A percentile compares a stretch with the other conserved stretches of the same genome.
Conservation (phyloP, 2,329 filamentous ascomycete genomes). For the Botrytis cinerea region DNA sequence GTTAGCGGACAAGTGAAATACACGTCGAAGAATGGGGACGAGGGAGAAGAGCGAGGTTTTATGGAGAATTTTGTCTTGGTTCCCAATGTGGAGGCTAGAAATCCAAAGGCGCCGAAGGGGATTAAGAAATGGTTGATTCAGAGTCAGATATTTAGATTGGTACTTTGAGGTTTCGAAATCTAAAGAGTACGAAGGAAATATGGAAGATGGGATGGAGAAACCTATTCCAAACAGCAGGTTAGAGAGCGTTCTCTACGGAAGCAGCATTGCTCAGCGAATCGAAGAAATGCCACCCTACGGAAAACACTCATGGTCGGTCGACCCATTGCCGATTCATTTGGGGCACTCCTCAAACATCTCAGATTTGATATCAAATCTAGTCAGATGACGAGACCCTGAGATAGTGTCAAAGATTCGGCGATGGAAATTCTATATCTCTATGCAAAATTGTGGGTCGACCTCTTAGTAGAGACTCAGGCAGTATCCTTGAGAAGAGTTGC, state of each 20-base stretch:
- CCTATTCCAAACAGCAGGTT: neutral
- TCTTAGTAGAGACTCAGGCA: neutral
- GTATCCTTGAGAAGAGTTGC: neutral
- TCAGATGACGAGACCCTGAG: neutral
- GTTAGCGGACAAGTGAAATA: conserved; percentile 73
- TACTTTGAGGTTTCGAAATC: conserved; percentile 30
- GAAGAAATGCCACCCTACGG: neutral
- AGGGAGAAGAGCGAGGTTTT: conserved; percentile 68
- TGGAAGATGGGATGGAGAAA: neutral
- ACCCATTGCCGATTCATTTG: neutral
- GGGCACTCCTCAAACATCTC: neutral
- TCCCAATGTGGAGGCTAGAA: conserved; percentile 67
- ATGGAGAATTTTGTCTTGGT: conserved; percentile 80
- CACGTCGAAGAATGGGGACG: conserved; percentile 52
- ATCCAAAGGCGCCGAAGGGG: conserved; percentile 54
- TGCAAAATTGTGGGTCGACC: neutral
- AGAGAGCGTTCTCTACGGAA: neutral
- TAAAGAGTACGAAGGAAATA: neutral
- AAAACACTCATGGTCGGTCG: neutral
- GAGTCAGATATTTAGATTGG: conserved; percentile 69
- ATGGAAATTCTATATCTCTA: neutral
- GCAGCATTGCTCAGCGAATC: neutral
- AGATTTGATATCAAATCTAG: neutral
- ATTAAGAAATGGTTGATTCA: conserved; percentile 65
- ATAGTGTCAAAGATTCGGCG: neutral